phyloP scores from a whole-genome alignment of 805 yeast genomes.

The Blastobotrys terrestris region DNA sequence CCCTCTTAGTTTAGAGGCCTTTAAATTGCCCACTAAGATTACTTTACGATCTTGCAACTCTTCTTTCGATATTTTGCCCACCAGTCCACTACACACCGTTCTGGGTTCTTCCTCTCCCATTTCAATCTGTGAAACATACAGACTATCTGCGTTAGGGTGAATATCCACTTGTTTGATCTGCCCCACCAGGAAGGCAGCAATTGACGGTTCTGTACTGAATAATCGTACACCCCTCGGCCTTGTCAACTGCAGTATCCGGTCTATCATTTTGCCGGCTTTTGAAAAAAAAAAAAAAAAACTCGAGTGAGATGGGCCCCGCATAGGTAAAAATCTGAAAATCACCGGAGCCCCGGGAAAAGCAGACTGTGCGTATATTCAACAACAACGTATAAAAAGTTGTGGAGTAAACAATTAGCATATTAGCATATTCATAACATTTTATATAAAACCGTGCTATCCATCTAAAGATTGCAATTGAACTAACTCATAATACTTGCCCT shows the following conservation, averaged over 20 bases:
- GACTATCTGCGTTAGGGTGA: slow-evolving; percentile 54
- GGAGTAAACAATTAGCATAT: not conserved
- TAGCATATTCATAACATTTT: too few relatives aligned
- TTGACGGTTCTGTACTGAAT: too few relatives aligned
- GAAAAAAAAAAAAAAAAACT: too few relatives aligned
- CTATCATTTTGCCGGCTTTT: too few relatives aligned
- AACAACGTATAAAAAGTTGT: too few relatives aligned
- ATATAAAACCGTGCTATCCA: not conserved
- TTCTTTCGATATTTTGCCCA: slow-evolving; percentile 36
- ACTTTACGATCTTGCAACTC: slow-evolving; percentile 38
- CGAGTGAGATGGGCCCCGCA: too few relatives aligned
- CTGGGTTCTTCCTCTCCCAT: slow-evolving; percentile 13
- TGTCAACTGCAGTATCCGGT: too few relatives aligned
- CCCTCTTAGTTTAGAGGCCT: slow-evolving; percentile 59
- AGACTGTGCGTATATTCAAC: too few relatives aligned
- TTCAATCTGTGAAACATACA: slow-evolving; percentile 49
- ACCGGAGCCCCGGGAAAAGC: too few relatives aligned
- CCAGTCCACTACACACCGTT: slow-evolving; percentile 44
- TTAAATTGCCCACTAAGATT: slow-evolving; percentile 52
- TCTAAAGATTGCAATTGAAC: slow-evolving; percentile 36
- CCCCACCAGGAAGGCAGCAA: too few relatives aligned
- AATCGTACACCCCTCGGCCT: too few relatives aligned
- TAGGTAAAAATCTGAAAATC: too few relatives aligned
- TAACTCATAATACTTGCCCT: slow-evolving; percentile 35
- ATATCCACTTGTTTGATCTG: slow-evolving; percentile 37